Base-by-base conservation (phyloP, 768 basidiomycete species). In the Phanerodontia chrysosporium region DNA sequence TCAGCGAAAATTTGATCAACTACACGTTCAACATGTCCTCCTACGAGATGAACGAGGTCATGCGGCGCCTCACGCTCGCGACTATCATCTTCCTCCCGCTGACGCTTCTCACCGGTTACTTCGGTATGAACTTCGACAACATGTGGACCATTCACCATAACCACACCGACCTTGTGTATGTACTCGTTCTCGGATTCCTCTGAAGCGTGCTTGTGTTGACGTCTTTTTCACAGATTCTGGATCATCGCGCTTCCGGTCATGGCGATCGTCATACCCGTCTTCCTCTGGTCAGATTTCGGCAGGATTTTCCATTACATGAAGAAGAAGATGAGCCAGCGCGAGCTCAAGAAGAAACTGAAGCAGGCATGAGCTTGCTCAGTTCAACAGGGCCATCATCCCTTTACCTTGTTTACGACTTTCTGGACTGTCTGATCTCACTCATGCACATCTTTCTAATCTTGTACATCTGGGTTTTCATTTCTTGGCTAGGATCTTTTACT, bases 1-100 rank as follows among this genome's bases (percentile, higher is more conserved):
- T 90, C 61, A 77, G 83, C 6, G 85, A 89, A 64, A 90, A 89
- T 65, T 67, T 89, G 64, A 89, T 90, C 64, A 78, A 80, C 59
- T 90, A 86, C 67, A 83, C 85, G 21, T 90, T 90, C 76, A 90
- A 90, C 69, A 80, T 86, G 73, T 80, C 84, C 16, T 85, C 86
- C 12, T 85, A 89, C 67, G 83, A 89, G 63, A 89, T 85, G 85
- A 89, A 89, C 67, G 77, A 85, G 68, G 83, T 85, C 49, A 90
- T 90, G 87, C 83, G 83, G 44, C 80, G 81, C 49, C 74, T 90
- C 42, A 89, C 86, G 7, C 72, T 87, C 14, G 83, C 81, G 2
- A 89, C 86, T 0, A 85, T 89, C 65, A 83, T 87, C 65, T 88
- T 83, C 76, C 71, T 90, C 9, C 87, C 87, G 1, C 72, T 90